These are phyloP conservation scores for Chenopodium quinoa DNA, from an alignment of 148 eudicot species.

Conservation along the genomic window DNA sequence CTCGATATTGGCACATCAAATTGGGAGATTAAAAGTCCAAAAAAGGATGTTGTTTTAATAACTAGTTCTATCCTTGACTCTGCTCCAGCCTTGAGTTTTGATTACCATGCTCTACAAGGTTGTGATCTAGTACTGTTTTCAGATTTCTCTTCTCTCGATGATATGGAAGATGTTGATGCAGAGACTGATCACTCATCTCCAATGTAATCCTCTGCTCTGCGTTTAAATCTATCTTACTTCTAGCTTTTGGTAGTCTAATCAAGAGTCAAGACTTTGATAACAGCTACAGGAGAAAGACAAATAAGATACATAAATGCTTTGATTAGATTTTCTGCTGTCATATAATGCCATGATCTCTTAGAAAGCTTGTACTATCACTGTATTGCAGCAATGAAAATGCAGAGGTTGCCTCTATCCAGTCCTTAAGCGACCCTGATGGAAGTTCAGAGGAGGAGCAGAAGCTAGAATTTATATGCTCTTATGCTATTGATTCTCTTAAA, in stretches of 20 bases:
- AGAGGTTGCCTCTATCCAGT: slow-evolving; percentile 20
- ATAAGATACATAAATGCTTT: background rate
- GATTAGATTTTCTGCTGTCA: background rate
- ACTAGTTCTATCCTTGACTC: slow-evolving; percentile 57
- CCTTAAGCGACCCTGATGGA: slow-evolving; percentile 50
- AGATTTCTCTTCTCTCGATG: slow-evolving; percentile 48
- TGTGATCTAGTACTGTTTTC: slow-evolving; percentile 62
- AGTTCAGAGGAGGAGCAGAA: slow-evolving; percentile 63
- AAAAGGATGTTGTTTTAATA: slow-evolving; percentile 44
- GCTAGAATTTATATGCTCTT: slow-evolving; percentile 62
- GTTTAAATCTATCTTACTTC: background rate
- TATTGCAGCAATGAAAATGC: slow-evolving; percentile 38
- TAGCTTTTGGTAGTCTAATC: background rate
- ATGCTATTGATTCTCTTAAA: slow-evolving; percentile 55
- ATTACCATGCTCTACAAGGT: slow-evolving; percentile 64
- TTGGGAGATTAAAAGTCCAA: slow-evolving; percentile 70
- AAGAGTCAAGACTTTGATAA: background rate
- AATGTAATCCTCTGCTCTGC: slow-evolving; percentile 12
- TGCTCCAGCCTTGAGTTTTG: slow-evolving; percentile 56
- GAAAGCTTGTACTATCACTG: background rate
- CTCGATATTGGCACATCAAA: slow-evolving; percentile 85
- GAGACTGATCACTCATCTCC: slow-evolving; percentile 31
- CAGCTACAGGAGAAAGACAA: background rate
- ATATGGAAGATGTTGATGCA: slow-evolving; percentile 29
- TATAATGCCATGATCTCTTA: background rate